Percentiles rank a stretch among this genome's conserved stretches.
Conservation (phyloP, 176 grass and related monocot species). For the Ananas comosus region DNA sequence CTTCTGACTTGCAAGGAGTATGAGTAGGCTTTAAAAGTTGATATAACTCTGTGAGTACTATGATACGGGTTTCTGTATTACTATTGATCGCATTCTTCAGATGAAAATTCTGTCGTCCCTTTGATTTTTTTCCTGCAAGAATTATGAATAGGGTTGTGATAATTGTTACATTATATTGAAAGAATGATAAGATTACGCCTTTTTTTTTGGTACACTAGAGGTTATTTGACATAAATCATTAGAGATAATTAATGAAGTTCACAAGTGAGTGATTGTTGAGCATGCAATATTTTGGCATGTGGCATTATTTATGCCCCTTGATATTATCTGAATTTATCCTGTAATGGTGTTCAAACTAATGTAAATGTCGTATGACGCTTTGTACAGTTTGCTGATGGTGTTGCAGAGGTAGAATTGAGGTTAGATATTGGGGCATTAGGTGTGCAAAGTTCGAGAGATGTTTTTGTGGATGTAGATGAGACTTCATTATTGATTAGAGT, state of each 20-base stretch:
- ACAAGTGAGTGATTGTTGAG: too few species aligned
- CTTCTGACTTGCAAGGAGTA: too few species aligned
- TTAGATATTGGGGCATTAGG: constrained; percentile 65
- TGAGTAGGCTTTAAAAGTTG: too few species aligned
- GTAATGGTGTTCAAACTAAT: background rate
- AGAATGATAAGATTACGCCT: background rate
- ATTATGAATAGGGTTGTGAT: background rate
- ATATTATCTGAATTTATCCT: background rate
- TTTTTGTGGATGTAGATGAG: constrained; percentile 82
- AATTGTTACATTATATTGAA: background rate
- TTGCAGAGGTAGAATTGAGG: constrained; percentile 64
- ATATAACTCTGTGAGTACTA: too few species aligned
- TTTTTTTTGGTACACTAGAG: too few species aligned
- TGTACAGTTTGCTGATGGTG: constrained; percentile 56
- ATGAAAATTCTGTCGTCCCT: background rate
- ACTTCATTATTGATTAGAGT: constrained; percentile 68
- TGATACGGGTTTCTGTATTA: too few species aligned
- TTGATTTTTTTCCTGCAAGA: background rate
- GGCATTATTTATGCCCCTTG: background rate
- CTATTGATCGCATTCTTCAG: background rate
- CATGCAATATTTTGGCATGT: background rate
- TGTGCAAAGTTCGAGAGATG: constrained; percentile 50
- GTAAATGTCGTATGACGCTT: constrained; percentile 8
- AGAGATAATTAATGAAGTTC: too few species aligned
- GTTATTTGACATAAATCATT: too few species aligned